These are phyloP conservation scores for Selenicereus undatus DNA, from an alignment of 148 eudicot genomes.

Conservation along the genomic window DNA sequence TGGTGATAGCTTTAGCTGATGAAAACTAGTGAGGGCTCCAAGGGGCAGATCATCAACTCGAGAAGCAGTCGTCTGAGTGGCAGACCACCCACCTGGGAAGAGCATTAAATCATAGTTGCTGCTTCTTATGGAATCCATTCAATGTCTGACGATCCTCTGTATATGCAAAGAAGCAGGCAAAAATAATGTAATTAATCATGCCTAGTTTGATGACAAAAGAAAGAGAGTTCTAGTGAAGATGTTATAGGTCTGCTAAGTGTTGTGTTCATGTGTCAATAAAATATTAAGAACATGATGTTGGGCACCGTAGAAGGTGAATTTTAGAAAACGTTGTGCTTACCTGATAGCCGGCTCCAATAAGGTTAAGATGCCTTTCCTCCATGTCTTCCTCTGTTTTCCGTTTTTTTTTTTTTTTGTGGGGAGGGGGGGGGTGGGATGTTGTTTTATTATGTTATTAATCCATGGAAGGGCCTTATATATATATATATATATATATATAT, in stretches of 20 bases:
- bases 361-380: background rate
- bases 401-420: too few relatives aligned
- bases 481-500: too few relatives aligned
- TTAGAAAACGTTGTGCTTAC: background rate
- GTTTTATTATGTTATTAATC: too few relatives aligned
- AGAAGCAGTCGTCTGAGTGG: too few relatives aligned
- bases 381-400: background rate
- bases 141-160: background rate
- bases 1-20: background rate
- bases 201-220: background rate
- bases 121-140: background rate
- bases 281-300: background rate
- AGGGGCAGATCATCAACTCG: background rate
- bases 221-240: background rate
- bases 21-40: background rate
- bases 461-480: too few relatives aligned
- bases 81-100: background rate
- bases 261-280: too few relatives aligned
- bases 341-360: background rate
- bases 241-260: background rate
- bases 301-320: background rate
- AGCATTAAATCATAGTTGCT: background rate
- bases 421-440: too few relatives aligned
- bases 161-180: background rate
- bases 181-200: background rate